A percentile compares a stretch with the other conserved stretches of the same genome.
These are phyloP conservation scores for Ascochyta rabiei DNA, from an alignment of 2,329 filamentous ascomycete species.

Conservation along the genomic window DNA sequence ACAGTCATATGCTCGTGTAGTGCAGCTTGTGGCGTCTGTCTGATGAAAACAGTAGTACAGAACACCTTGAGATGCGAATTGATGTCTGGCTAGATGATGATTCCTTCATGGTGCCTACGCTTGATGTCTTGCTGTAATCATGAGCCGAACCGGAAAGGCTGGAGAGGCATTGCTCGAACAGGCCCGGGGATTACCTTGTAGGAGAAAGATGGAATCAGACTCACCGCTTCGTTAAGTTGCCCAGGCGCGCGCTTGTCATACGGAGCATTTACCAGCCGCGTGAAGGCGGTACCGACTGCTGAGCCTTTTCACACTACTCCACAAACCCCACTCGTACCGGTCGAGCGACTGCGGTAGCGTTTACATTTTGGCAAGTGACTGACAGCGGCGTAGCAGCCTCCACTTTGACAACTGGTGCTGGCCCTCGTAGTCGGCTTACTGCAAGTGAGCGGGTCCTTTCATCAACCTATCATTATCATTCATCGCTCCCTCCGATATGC, in stretches of 20 bases:
- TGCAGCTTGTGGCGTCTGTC: no score
- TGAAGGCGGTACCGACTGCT: neutral
- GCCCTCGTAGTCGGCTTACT: neutral
- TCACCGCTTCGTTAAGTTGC: neutral
- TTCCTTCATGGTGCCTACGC: neutral
- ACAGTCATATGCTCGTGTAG: neutral
- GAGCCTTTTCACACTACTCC: neutral
- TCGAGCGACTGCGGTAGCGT: neutral
- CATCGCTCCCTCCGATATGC: no score
- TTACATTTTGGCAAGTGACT: neutral
- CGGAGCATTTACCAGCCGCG: neutral
- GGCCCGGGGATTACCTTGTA: neutral
- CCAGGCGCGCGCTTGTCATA: neutral
- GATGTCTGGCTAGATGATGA: neutral
- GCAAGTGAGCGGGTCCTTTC: neutral
- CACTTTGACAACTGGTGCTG: neutral
- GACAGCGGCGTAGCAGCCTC: neutral
- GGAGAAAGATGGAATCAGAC: neutral
- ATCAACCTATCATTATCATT: neutral
- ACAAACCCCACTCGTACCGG: neutral
- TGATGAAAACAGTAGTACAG: neutral
- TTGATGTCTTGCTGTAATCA: neutral
- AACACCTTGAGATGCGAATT: neutral
- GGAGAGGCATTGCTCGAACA: neutral
- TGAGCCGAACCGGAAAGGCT: no score